These are phyloP conservation scores for Kluyveromyces starmeri DNA, from an alignment of 805 yeast genomes.

Conservation along the genomic window DNA sequence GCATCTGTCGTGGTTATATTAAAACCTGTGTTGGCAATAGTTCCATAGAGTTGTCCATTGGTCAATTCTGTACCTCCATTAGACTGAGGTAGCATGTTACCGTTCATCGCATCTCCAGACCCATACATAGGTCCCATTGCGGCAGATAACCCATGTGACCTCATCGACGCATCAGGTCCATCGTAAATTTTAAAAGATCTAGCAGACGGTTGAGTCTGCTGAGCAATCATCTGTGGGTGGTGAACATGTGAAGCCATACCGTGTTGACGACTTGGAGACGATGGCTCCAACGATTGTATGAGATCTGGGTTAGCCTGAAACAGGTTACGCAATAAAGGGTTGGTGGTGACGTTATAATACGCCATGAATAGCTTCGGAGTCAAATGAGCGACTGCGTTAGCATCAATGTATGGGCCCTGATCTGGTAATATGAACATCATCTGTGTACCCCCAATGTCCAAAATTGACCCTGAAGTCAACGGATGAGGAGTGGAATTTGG, in stretches of 20 bases:
- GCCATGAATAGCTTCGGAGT: constrained; percentile 24
- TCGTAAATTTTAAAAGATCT: constrained; percentile 27
- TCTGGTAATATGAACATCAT: constrained; percentile 98
- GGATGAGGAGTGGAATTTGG: constrained; percentile 40
- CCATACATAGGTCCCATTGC: constrained; percentile 4
- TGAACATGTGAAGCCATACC: not conserved
- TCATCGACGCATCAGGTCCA: constrained; percentile 6
- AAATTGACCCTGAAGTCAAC: constrained; percentile 75
- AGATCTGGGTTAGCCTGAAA: constrained; percentile 4
- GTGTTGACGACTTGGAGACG: constrained; percentile 5
- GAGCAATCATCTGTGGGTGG: constrained; percentile 8
- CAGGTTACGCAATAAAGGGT: constrained; percentile 8
- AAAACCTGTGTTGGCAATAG: constrained; percentile 10
- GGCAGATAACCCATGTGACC: not conserved
- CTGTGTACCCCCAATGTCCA: constrained; percentile 95
- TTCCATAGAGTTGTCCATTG: constrained; percentile 6
- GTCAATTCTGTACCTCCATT: not conserved
- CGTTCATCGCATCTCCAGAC: constrained; percentile 1
- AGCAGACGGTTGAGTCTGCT: constrained; percentile 15
- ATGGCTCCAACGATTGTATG: not conserved
- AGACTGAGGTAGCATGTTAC: not conserved
- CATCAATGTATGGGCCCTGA: constrained; percentile 59
- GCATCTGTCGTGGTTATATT: constrained; percentile 13
- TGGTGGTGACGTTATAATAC: constrained; percentile 18
- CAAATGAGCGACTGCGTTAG: constrained; percentile 26